These are phyloP conservation scores for Annulohypoxylon moriforme DNA, from an alignment of 495 filamentous ascomycete species.

Conservation along the genomic window DNA sequence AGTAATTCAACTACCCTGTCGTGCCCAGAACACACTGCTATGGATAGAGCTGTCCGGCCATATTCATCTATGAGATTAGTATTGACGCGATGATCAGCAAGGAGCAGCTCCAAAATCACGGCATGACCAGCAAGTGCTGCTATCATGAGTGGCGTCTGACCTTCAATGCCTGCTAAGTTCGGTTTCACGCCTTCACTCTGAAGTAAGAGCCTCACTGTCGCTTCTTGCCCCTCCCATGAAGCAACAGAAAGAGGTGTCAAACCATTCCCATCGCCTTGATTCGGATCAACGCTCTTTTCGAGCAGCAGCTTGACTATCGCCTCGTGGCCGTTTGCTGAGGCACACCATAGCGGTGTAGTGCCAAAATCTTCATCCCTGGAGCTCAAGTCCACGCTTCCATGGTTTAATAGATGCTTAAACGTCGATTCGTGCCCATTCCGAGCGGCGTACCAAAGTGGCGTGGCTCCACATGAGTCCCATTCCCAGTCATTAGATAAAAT, in stretches of 20 bases:
- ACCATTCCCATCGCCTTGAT: neutral
- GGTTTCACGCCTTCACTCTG: neutral
- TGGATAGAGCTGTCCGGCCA: no score
- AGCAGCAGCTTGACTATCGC: neutral
- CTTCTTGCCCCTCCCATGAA: neutral
- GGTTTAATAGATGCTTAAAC: neutral
- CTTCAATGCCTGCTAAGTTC: neutral
- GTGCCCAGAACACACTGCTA: neutral
- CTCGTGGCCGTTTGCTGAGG: neutral
- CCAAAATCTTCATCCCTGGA: neutral
- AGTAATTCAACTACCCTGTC: neutral
- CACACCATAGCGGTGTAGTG: slow-evolving; percentile 2
- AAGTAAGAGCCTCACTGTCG: neutral
- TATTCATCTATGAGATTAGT: no score
- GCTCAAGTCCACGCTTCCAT: neutral
- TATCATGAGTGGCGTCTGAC: neutral
- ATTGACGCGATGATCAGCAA: no score
- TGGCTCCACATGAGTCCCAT: neutral
- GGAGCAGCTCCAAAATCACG: no score
- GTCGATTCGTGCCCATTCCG: neutral
- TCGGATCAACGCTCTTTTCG: neutral
- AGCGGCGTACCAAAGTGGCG: neutral
- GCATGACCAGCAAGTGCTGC: no score
- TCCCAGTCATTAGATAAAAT: neutral
- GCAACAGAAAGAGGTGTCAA: neutral